Evolutionary conservation across 768 basidiomycete genomes (phyloP).

Genomic region (Dictyophora rubrovolvata): DNA sequence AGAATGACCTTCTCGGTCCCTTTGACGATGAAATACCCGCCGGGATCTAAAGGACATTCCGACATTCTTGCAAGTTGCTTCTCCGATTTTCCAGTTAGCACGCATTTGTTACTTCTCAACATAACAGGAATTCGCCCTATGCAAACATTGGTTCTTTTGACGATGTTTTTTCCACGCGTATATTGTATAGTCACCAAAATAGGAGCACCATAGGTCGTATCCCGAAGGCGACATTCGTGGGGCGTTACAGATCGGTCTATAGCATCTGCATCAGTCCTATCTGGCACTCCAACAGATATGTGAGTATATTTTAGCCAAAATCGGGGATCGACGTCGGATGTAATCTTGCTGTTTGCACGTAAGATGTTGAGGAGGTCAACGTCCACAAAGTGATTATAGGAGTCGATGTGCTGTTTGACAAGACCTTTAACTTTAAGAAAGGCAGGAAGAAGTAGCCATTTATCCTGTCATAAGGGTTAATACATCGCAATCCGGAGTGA

Average conservation of each 20-base stretch:
- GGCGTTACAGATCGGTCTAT: conserved; percentile 83
- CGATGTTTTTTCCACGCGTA: conserved; percentile 82
- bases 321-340: conserved; percentile 91
- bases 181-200: conserved; percentile 94
- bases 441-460: conserved; percentile 95
- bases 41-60: conserved; percentile 96
- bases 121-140: conserved; percentile 94
- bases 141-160: conserved; percentile 70
- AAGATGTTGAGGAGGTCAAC: conserved; percentile 96
- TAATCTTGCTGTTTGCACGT: conserved; percentile 85
- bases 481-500: not conserved
- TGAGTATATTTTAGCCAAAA: conserved; percentile 97
- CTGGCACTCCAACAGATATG: conserved; percentile 87
- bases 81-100: conserved; percentile 67
- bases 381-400: conserved; percentile 98
- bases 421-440: conserved; percentile 97
- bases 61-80: conserved; percentile 86
- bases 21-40: conserved; percentile 99
- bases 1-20: conserved; percentile 99
- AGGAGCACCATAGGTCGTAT: conserved; percentile 88
- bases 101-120: conserved; percentile 92
- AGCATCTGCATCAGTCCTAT: conserved; percentile 73
- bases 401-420: conserved; percentile 98
- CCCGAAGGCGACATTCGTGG: conserved; percentile 93
- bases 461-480: conserved; percentile 52